Evolutionary conservation across 345 rosid species (phyloP), one percentile per base, ranked within the genome.

Genomic region (Pistacia integerrima): DNA sequence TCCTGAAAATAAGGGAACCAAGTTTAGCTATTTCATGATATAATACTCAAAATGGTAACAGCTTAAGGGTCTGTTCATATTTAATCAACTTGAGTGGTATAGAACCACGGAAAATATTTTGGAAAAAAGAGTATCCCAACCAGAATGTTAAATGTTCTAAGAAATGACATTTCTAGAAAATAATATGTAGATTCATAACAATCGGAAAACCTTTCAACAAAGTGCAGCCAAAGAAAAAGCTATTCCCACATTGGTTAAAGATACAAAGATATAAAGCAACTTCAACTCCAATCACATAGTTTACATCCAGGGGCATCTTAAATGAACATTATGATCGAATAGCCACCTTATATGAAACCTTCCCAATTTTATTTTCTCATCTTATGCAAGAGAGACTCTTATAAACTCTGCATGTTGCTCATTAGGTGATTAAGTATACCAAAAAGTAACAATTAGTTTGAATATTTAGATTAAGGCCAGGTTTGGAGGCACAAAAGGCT

Each of bases 1-100:
- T 89, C 84, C 98, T 96, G 83, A 70, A 77, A 48, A 35, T 30
- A 70, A 44, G 68, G 52, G 49, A 30, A 49, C 18, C 6, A 17
- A 73, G 2, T 0, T 4, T 2, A 18, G 11, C 2, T 60, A 35
- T 61, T 61, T 16, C 59, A 25, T 49, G 7, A 11, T 2, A 59
- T 28, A 22, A 44, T n/a, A 44, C 30, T 56, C 5, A 8, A 52
- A 36, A 28, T 3, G n/a, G 38, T 17, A 61, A 48, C 17, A 9
- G 41, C 18, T 48, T 61, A 11, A 59, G 41, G 8, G 41, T 46
- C 35, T 2, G 11, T 2, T 54, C 57, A 49, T 0, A 10, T 49
- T 2, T 8, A 49, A 49, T 49, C 54, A 49, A 49, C 54, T 49
- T 49, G 10, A 8, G 12, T 49, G 54, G 54, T 0, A 49, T 49